A percentile compares a stretch with the other conserved stretches of the same genome.
Evolutionary conservation across 108 stramenopile species (phyloP).

Genomic region (Cylindrotheca closterium): DNA sequence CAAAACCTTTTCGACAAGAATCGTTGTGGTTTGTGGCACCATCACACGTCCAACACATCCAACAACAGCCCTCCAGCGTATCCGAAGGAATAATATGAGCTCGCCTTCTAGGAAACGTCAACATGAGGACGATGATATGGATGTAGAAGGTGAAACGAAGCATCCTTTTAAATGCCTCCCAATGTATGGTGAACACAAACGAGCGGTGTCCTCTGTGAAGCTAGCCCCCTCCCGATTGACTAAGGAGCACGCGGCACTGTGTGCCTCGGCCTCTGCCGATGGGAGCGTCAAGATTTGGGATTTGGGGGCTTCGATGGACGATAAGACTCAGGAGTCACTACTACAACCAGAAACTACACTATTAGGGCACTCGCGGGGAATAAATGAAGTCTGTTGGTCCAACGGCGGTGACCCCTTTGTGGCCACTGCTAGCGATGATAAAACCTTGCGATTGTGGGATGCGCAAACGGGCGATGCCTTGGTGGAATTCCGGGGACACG

Average conservation of each 20-base stretch:
- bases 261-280: slow-evolving; percentile 78
- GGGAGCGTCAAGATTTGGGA: slow-evolving; percentile 80
- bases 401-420: slow-evolving; percentile 59
- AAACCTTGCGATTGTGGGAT: slow-evolving; percentile 89
- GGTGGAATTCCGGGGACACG: slow-evolving; percentile 89
- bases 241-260: slow-evolving; percentile 37
- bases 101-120: too few relatives aligned
- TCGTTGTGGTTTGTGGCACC: too few relatives aligned
- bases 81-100: too few relatives aligned
- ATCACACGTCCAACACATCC: too few relatives aligned
- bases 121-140: neutral
- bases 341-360: slow-evolving; percentile 39
- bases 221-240: slow-evolving; percentile 60
- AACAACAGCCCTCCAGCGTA: too few relatives aligned
- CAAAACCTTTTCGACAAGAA: too few relatives aligned
- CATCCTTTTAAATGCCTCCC: slow-evolving; percentile 54
- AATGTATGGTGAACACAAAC: slow-evolving; percentile 80
- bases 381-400: slow-evolving; percentile 87
- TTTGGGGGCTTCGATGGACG: slow-evolving; percentile 14
- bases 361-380: slow-evolving; percentile 73
- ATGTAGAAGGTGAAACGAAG: slow-evolving; percentile 3
- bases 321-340: slow-evolving; percentile 5
- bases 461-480: slow-evolving; percentile 72
- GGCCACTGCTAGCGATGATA: slow-evolving; percentile 92
- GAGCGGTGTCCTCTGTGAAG: slow-evolving; percentile 70